These are phyloP conservation scores for Penicillium silybi DNA, from an alignment of 495 filamentous ascomycete genomes.

Conservation along the genomic window DNA sequence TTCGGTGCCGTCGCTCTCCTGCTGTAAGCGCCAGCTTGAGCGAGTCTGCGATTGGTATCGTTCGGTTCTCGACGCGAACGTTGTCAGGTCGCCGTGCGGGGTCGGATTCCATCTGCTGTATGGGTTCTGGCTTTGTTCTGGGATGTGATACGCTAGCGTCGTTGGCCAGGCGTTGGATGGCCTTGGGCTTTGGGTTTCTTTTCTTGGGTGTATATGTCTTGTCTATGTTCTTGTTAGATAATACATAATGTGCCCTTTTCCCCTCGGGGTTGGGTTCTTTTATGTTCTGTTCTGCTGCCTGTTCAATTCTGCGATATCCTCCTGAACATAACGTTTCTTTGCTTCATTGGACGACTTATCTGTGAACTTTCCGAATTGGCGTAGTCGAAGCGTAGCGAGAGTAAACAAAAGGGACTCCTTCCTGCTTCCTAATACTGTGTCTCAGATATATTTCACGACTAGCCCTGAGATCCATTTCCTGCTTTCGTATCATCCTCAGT, in stretches of 20 bases:
- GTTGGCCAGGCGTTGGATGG: constrained; percentile 11
- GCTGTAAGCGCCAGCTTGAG: constrained; percentile 51
- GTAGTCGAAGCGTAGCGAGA: not conserved
- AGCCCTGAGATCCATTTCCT: no score
- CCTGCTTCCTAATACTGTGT: no score
- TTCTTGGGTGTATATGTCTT: constrained; percentile 23
- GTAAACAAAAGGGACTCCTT: not conserved
- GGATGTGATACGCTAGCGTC: not conserved
- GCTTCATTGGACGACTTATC: not conserved
- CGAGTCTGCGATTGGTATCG: constrained; percentile 7
- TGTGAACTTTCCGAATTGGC: not conserved
- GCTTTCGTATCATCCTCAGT: no score
- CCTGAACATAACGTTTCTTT: constrained; percentile 20
- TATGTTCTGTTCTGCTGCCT: constrained; percentile 10
- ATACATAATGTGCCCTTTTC: constrained; percentile 21
- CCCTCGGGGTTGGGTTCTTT: not conserved
- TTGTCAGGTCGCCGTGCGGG: not conserved
- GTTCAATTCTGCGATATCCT: constrained; percentile 10
- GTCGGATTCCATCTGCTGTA: constrained; percentile 3
- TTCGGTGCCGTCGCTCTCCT: constrained; percentile 70
- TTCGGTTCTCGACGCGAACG: not conserved
- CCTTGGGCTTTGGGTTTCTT: constrained; percentile 4
- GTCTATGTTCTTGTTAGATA: constrained; percentile 24
- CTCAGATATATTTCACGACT: no score
- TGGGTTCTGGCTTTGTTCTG: not conserved